Percentiles rank a stretch among this genome's conserved stretches.
Conservation (phyloP, 306 rosid genomes). For the Glycine latifolia region DNA sequence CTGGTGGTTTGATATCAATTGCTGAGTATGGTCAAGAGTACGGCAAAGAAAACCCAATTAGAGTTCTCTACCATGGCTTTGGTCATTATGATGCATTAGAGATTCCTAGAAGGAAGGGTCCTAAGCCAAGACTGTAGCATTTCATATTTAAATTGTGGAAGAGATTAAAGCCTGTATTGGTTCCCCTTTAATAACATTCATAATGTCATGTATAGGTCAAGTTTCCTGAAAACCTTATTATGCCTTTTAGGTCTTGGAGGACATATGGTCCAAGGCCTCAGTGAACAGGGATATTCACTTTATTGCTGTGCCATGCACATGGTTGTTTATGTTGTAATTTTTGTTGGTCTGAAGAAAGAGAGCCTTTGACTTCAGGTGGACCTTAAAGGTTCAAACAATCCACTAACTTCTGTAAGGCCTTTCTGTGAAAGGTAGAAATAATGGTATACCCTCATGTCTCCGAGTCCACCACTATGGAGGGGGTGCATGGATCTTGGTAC, state of each 20-base stretch:
- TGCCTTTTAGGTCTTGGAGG: conserved; percentile 8
- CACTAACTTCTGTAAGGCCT: conserved; percentile 18
- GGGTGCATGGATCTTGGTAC: too few species aligned
- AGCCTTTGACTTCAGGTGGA: conserved; percentile 40
- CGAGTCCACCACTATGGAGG: neutral
- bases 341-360: conserved; percentile 25
- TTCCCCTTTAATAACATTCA: conserved; percentile 29
- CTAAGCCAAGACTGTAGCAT: conserved; percentile 61
- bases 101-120: conserved; percentile 61
- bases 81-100: conserved; percentile 93
- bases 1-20: conserved; percentile 86
- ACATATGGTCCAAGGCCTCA: neutral
- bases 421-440: conserved; percentile 42
- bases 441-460: neutral
- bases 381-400: conserved; percentile 36
- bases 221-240: neutral
- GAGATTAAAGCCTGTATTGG: conserved; percentile 22
- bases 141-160: conserved; percentile 26
- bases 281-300: conserved; percentile 30
- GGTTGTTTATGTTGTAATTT: conserved; percentile 31
- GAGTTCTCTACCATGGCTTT: conserved; percentile 89
- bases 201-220: neutral
- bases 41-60: conserved; percentile 76
- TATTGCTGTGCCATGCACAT: conserved; percentile 23
- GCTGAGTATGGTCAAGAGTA: conserved; percentile 97